Percentiles rank a stretch among this genome's conserved stretches.
Conservation (phyloP, 208 protist genomes). For the Leishmania guyanensis region DNA sequence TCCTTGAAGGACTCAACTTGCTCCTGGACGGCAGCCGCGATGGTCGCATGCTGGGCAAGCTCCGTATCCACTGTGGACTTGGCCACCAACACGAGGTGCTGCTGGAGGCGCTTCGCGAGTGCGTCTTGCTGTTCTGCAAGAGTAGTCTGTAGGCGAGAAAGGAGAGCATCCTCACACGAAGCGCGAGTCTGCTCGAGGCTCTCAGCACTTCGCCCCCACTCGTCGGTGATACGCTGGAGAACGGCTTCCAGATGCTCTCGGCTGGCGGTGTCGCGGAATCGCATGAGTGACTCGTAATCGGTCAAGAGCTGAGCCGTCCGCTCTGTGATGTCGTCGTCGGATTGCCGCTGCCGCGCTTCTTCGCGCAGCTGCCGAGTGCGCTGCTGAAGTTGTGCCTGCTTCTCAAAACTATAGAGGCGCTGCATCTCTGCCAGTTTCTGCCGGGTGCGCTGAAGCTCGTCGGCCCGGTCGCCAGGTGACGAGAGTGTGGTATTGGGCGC, state of each 20-base stretch:
- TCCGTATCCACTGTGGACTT: conserved; percentile 14
- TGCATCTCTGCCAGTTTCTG: conserved; percentile 29
- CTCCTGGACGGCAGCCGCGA: conserved; percentile 41
- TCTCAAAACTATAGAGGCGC: conserved; percentile 29
- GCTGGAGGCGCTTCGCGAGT: conserved; percentile 4
- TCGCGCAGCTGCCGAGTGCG: conserved; percentile 30
- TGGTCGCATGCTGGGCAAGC: conserved; percentile 9
- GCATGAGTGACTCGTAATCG: conserved; percentile 28
- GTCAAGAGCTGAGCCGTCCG: conserved; percentile 22
- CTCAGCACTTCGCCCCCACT: conserved; percentile 21
- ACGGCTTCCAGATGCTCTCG: conserved; percentile 16
- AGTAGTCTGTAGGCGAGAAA: conserved; percentile 1
- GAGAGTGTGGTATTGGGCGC: not conserved
- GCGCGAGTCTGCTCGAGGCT: conserved; percentile 25
- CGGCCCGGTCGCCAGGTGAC: not conserved
- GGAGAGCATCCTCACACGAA: conserved; percentile 3
- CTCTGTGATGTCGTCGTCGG: conserved; percentile 13
- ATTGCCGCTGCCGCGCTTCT: conserved; percentile 19
- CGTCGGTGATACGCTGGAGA: conserved; percentile 21
- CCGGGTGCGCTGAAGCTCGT: conserved; percentile 21
- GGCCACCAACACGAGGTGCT: conserved; percentile 4
- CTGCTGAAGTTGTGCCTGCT: conserved; percentile 27
- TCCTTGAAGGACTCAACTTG: conserved; percentile 47
- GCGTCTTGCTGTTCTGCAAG: conserved; percentile 10
- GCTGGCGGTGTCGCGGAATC: conserved; percentile 17